phyloP scores from a whole-genome alignment of 1,284 basidiomycete genomes.

The Irpex lacteus region DNA sequence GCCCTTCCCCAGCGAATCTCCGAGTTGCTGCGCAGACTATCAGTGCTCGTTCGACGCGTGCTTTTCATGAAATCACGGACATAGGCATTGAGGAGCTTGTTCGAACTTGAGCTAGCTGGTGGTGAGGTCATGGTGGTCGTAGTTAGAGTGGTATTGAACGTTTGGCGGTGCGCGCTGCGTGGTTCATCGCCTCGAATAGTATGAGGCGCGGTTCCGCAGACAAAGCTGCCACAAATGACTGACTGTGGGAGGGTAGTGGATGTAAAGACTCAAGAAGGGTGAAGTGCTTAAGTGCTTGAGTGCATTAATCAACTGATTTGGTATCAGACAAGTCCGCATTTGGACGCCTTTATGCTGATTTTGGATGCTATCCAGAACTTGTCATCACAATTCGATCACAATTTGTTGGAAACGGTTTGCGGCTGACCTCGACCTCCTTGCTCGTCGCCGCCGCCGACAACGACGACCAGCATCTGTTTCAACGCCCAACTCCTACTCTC shows the following conservation, averaged over 20 bases:
- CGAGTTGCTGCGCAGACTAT: conserved; percentile 71
- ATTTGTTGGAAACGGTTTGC: conserved; percentile 5
- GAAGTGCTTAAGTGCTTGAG: not conserved
- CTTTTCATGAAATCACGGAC: conserved; percentile 21
- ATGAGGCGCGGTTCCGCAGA: conserved; percentile 3
- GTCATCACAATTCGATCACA: conserved; percentile 1
- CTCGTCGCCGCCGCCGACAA: conserved; percentile 8
- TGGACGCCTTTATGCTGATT: not conserved
- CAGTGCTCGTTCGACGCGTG: not conserved
- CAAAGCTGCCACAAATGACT: not conserved
- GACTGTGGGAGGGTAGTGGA: not conserved
- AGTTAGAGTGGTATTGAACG: not conserved
- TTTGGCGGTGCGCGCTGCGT: not conserved
- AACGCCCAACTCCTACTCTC: conserved; percentile 17
- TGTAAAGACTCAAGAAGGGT: not conserved
- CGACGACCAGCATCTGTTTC: not conserved
- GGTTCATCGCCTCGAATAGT: not conserved
- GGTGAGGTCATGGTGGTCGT: conserved; percentile 19
- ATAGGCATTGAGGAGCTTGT: conserved; percentile 36
- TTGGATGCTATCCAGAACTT: not conserved
- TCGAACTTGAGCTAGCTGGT: conserved; percentile 23
- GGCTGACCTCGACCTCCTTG: not conserved
- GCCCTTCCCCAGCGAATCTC: conserved; percentile 91
- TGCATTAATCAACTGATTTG: not conserved
- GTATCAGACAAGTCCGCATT: not conserved